phyloP scores from a whole-genome alignment of 768 basidiomycete genomes.

The Leccinum rimulosum region DNA sequence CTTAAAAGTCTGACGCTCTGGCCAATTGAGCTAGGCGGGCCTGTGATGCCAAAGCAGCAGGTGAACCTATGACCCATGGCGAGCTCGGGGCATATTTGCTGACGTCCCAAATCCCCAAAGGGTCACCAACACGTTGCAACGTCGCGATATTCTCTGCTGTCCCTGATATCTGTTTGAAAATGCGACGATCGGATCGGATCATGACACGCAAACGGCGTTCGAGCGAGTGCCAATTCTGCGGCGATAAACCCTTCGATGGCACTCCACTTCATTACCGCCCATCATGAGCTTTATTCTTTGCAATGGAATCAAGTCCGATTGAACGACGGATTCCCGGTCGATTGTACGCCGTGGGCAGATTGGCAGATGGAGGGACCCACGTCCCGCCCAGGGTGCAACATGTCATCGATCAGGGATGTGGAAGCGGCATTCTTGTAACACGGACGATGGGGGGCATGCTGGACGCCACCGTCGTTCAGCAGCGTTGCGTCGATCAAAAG shows the following conservation, averaged over 20 bases:
- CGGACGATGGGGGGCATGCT: conserved; percentile 1
- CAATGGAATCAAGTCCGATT: conserved; percentile 9
- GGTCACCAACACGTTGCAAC: conserved; percentile 4
- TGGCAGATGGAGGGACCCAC: neutral
- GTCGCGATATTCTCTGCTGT: neutral
- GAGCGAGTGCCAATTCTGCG: neutral
- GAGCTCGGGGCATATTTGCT: neutral
- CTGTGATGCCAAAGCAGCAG: neutral
- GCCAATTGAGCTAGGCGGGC: conserved; percentile 63
- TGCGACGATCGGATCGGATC: neutral
- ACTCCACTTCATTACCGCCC: conserved; percentile 23
- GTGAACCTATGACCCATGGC: neutral
- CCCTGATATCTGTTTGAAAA: neutral
- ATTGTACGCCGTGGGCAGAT: conserved; percentile 1
- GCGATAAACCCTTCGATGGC: conserved; percentile 8
- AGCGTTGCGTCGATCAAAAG: conserved; percentile 5
- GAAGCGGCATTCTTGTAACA: conserved; percentile 8
- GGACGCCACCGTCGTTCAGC: conserved; percentile 9
- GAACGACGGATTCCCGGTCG: neutral
- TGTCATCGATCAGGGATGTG: conserved; percentile 9
- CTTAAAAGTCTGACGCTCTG: conserved; percentile 59
- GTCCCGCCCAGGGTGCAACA: neutral
- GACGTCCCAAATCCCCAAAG: too few species aligned
- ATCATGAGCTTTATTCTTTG: neutral
- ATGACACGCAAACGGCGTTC: conserved; percentile 7